Percentiles rank a stretch among this genome's conserved stretches.
Conservation (phyloP, 176 grass and related monocot genomes). For the Puccinellia tenuiflora region DNA sequence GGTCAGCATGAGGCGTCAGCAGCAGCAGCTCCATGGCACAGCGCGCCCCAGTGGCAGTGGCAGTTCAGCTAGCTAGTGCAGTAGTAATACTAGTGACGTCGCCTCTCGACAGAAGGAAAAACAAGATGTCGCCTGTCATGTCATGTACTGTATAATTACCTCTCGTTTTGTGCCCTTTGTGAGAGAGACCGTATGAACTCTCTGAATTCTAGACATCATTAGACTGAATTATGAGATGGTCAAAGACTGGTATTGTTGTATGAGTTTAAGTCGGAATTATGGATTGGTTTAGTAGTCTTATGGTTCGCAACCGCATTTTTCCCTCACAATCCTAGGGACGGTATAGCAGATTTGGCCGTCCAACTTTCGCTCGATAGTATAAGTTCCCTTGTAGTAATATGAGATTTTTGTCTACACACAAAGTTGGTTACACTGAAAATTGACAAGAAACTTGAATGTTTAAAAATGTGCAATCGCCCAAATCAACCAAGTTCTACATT, state of each 20-base stretch:
- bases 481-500: too few species aligned
- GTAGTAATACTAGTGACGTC: background rate
- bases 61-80: background rate
- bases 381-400: background rate
- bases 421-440: too few species aligned
- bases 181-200: background rate
- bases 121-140: background rate
- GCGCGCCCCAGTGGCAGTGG: background rate
- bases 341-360: background rate
- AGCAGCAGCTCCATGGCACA: background rate
- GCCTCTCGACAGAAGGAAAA: background rate
- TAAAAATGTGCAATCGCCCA: too few species aligned
- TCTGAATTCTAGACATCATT: background rate
- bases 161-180: background rate
- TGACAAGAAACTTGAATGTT: too few species aligned
- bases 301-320: background rate
- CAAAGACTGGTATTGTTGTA: background rate
- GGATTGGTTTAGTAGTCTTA: background rate
- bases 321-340: too few species aligned
- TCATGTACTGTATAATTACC: constrained; percentile 4
- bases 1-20: background rate
- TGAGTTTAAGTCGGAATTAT: background rate
- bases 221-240: background rate
- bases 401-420: too few species aligned
- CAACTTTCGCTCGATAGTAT: background rate